A percentile compares a stretch with the other conserved stretches of the same genome.
Evolutionary conservation across 495 filamentous ascomycete species (phyloP).

Genomic region (Rhypophila decipiens): DNA sequence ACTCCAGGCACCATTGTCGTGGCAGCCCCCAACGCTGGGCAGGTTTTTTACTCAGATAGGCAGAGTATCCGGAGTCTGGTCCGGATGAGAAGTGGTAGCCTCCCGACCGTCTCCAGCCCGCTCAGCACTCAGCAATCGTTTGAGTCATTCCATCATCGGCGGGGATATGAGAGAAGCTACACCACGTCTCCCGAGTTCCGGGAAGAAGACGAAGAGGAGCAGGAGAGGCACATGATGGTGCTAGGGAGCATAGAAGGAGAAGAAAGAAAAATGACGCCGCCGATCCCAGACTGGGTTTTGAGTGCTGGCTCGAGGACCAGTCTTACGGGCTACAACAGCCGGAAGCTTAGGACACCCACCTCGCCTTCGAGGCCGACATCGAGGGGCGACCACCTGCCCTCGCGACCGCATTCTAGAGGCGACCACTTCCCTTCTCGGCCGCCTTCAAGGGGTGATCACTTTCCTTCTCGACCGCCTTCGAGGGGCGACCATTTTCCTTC

Average conservation of each 20-base stretch:
- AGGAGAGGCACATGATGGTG: too few species aligned
- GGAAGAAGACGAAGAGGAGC: conserved; percentile 26
- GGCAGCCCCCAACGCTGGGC: conserved; percentile 64
- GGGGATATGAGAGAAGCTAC: too few species aligned
- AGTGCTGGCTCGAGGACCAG: conserved; percentile 41
- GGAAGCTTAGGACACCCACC: conserved; percentile 12
- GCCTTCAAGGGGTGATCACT: too few species aligned
- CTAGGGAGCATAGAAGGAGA: not conserved
- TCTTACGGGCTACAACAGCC: conserved; percentile 29
- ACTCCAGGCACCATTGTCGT: conserved; percentile 64
- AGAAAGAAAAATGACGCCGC: conserved; percentile 48
- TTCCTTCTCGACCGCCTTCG: too few species aligned
- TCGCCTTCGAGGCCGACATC: too few species aligned
- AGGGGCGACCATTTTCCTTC: too few species aligned
- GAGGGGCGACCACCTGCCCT: too few species aligned
- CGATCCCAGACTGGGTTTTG: conserved; percentile 54
- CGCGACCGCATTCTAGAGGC: too few species aligned
- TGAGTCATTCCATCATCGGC: conserved; percentile 35
- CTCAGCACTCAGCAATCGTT: conserved; percentile 45
- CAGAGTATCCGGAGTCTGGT: conserved; percentile 48
- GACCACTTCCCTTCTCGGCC: too few species aligned
- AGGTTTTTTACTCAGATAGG: conserved; percentile 51
- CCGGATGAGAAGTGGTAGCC: conserved; percentile 61
- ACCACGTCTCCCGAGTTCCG: conserved; percentile 21
- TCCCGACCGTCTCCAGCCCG: conserved; percentile 48